Conservation (phyloP, 2,329 filamentous ascomycete genomes). For the Pseudogymnoascus sp. region DNA sequence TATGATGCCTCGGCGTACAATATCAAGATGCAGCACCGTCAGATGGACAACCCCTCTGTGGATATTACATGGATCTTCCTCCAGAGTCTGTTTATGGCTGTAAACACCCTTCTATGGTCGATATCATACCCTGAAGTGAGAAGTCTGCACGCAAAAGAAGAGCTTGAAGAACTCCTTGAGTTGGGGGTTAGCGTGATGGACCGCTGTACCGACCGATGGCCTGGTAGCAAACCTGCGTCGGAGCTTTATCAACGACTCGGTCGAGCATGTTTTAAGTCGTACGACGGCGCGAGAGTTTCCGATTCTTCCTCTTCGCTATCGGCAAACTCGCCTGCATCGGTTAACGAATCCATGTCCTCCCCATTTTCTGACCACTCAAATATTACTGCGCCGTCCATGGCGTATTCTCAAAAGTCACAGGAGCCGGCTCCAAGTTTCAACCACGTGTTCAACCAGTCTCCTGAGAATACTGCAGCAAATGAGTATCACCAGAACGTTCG, state of each 20-base stretch:
- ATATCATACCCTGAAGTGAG: slow-evolving; percentile 82
- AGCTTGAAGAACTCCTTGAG: slow-evolving; percentile 68
- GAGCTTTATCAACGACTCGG: slow-evolving; percentile 83
- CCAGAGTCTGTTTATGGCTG: slow-evolving; percentile 78
- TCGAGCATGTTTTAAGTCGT: slow-evolving; percentile 79
- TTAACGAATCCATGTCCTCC: slow-evolving; percentile 40
- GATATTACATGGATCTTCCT: slow-evolving; percentile 95
- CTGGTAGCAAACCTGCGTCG: slow-evolving; percentile 75
- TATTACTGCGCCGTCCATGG: slow-evolving; percentile 29
- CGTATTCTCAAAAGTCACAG: slow-evolving; percentile 33
- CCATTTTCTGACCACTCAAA: slow-evolving; percentile 36
- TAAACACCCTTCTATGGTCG: slow-evolving; percentile 89
- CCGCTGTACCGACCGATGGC: slow-evolving; percentile 81
- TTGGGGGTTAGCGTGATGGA: slow-evolving; percentile 72
- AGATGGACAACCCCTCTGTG: slow-evolving; percentile 67
- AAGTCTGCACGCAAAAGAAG: slow-evolving; percentile 60
- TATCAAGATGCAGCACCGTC: slow-evolving; percentile 70
- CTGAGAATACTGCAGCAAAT: slow-evolving; percentile 36
- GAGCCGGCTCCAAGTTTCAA: slow-evolving; percentile 46
- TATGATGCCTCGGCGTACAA: slow-evolving; percentile 78
- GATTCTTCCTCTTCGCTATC: slow-evolving; percentile 43
- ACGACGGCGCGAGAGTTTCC: slow-evolving; percentile 51
- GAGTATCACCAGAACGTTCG: slow-evolving; percentile 16
- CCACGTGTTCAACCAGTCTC: slow-evolving; percentile 49
- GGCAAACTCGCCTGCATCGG: slow-evolving; percentile 34